A percentile compares a stretch with the other conserved stretches of the same genome.
Evolutionary conservation across 306 rosid species (phyloP).

Genomic region (Acmispon strigosus): DNA sequence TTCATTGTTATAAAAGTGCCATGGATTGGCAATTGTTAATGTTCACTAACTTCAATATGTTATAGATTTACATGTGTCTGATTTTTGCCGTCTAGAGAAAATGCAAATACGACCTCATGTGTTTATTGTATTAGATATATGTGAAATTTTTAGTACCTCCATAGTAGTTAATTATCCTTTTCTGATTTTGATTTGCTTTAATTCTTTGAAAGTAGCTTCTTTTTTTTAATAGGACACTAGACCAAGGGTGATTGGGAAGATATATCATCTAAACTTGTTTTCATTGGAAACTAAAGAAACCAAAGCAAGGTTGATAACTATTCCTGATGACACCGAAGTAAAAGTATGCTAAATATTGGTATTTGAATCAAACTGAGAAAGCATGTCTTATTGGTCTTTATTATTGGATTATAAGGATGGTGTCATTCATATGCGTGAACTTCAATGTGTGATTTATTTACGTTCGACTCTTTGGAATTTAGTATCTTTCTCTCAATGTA

Average conservation of each 20-base stretch:
- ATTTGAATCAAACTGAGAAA: background rate
- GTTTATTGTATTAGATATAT: too few relatives aligned
- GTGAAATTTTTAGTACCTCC: too few relatives aligned
- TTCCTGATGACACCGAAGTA: too few relatives aligned
- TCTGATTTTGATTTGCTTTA: too few relatives aligned
- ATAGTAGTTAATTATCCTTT: too few relatives aligned
- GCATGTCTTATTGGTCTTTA: background rate
- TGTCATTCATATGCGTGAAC: background rate
- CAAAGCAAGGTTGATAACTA: constrained; percentile 54
- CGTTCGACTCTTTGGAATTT: too few relatives aligned
- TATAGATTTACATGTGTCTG: too few relatives aligned
- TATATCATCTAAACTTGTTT: constrained; percentile 59
- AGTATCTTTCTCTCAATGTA: too few relatives aligned
- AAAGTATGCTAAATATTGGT: too few relatives aligned
- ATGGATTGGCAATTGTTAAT: too few relatives aligned
- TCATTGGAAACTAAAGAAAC: constrained; percentile 70
- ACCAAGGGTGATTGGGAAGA: constrained; percentile 69
- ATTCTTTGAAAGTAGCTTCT: background rate
- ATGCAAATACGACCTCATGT: constrained; percentile 58
- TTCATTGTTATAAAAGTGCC: too few relatives aligned
- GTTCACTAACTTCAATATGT: too few relatives aligned
- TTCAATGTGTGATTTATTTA: constrained; percentile 3
- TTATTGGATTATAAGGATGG: background rate
- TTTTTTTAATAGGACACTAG: constrained; percentile 66
- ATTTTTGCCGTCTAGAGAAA: constrained; percentile 59